phyloP scores from a whole-genome alignment of 805 yeast genomes.

The Tetrapisispora pingtungensis region DNA sequence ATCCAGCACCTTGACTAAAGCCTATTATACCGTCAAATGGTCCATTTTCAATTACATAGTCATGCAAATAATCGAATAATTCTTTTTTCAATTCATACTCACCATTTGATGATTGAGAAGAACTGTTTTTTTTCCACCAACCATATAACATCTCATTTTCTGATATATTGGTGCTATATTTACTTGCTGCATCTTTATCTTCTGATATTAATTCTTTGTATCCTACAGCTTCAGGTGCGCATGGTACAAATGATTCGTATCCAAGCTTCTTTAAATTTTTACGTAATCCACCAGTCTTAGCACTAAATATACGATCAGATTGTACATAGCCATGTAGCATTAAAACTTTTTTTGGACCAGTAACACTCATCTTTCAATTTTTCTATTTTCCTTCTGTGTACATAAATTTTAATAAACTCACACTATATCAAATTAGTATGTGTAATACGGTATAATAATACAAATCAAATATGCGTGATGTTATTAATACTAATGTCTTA shows the following conservation, averaged over 20 bases:
- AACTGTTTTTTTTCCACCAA: slow-evolving; percentile 53
- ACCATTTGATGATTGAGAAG: slow-evolving; percentile 13
- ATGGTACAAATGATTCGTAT: slow-evolving; percentile 59
- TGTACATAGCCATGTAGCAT: slow-evolving; percentile 90
- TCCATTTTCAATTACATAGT: slow-evolving; percentile 45
- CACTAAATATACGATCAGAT: slow-evolving; percentile 65
- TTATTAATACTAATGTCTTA: too few species aligned
- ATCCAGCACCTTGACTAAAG: slow-evolving; percentile 88
- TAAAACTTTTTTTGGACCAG: slow-evolving; percentile 38
- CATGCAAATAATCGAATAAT: slow-evolving; percentile 33
- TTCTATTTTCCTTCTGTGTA: too few species aligned
- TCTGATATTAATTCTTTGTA: slow-evolving; percentile 5
- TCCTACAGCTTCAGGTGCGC: slow-evolving; percentile 45
- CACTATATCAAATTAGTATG: too few species aligned
- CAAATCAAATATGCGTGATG: too few species aligned
- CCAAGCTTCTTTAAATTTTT: slow-evolving; percentile 52
- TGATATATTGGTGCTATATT: slow-evolving; percentile 22
- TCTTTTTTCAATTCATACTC: slow-evolving; percentile 23
- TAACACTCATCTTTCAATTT: background rate
- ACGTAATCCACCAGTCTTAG: slow-evolving; percentile 78
- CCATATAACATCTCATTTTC: slow-evolving; percentile 32
- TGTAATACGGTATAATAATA: too few species aligned
- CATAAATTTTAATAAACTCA: too few species aligned
- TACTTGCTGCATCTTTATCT: slow-evolving; percentile 20
- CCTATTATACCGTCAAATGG: slow-evolving; percentile 83